Conservation (phyloP, 2,329 filamentous ascomycete genomes). For the Chalaropsis ovoidea region DNA sequence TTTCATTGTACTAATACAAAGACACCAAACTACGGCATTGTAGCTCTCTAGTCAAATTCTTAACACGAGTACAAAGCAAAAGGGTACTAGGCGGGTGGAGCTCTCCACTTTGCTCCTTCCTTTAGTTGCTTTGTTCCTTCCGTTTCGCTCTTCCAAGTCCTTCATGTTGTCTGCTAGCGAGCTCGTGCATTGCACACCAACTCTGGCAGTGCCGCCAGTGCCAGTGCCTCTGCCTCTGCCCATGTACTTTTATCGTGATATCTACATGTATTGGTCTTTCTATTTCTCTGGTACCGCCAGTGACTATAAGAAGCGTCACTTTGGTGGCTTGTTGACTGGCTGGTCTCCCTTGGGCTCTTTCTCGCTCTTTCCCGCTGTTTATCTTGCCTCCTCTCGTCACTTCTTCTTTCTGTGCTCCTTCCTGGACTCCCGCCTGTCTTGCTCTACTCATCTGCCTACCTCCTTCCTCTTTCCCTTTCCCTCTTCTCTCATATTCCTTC, state of each 20-base stretch:
- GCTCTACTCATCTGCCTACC: slow-evolving; percentile 1
- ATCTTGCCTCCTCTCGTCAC: not conserved
- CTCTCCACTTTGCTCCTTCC: slow-evolving; percentile 8
- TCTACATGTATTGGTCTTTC: not conserved
- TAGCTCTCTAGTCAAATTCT: not conserved
- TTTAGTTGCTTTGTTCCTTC: slow-evolving; percentile 1
- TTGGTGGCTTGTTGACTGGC: too few relatives aligned
- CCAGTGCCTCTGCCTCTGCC: not conserved
- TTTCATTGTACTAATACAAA: too few relatives aligned
- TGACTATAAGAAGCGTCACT: too few relatives aligned
- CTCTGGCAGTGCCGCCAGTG: not conserved
- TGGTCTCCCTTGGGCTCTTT: not conserved
- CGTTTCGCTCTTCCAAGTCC: not conserved
- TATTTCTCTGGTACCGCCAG: not conserved
- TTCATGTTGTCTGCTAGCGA: not conserved
- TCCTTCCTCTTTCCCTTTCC: slow-evolving; percentile 1
- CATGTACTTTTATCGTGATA: not conserved
- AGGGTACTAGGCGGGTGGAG: not conserved
- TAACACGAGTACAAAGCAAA: not conserved
- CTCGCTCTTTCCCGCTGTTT: not conserved
- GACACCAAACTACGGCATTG: not conserved
- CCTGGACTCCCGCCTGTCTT: not conserved
- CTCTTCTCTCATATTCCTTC: slow-evolving; percentile 16
- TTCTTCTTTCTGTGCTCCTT: not conserved
- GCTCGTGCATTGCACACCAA: too few relatives aligned